phyloP scores from a whole-genome alignment of 352 stramenopile genomes.

The Achlya hypogyna region DNA sequence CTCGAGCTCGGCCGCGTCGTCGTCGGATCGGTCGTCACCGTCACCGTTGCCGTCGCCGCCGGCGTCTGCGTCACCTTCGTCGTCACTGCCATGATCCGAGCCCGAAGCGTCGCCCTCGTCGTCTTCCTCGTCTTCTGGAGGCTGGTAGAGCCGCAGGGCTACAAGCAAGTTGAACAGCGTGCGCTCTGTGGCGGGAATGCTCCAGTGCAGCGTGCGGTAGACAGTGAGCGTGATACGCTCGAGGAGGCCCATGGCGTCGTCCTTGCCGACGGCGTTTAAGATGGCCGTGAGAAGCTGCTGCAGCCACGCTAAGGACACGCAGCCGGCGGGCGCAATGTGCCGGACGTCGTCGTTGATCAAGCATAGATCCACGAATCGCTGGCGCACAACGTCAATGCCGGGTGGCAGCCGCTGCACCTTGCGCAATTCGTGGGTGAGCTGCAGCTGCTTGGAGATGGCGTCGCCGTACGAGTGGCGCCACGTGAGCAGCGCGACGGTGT shows the following conservation, averaged over 20 bases:
- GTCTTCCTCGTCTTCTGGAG: slow-evolving; percentile 20
- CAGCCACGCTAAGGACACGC: slow-evolving; percentile 26
- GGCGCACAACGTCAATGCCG: not conserved
- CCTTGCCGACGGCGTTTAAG: not conserved
- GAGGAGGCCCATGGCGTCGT: slow-evolving; percentile 8
- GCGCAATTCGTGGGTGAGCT: not conserved
- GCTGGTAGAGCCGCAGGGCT: slow-evolving; percentile 31
- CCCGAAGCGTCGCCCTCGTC: not conserved
- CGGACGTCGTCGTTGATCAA: slow-evolving; percentile 25
- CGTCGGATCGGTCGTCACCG: not conserved
- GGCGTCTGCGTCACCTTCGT: not conserved
- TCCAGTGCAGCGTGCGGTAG: slow-evolving; percentile 21
- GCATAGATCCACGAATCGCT: slow-evolving; percentile 6
- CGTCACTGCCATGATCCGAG: not conserved
- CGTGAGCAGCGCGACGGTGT: not conserved
- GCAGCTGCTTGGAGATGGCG: not conserved
- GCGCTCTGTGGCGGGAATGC: slow-evolving; percentile 28
- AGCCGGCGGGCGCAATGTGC: slow-evolving; percentile 20
- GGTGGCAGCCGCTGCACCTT: not conserved
- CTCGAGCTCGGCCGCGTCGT: not conserved
- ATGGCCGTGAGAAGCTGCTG: slow-evolving; percentile 31
- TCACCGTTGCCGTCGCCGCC: not conserved
- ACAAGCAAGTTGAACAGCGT: slow-evolving; percentile 34
- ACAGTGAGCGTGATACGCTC: slow-evolving; percentile 20
- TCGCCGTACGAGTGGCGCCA: slow-evolving; percentile 3